Evolutionary conservation across 1,284 basidiomycete genomes (phyloP).

Genomic region (Irpex sp.): DNA sequence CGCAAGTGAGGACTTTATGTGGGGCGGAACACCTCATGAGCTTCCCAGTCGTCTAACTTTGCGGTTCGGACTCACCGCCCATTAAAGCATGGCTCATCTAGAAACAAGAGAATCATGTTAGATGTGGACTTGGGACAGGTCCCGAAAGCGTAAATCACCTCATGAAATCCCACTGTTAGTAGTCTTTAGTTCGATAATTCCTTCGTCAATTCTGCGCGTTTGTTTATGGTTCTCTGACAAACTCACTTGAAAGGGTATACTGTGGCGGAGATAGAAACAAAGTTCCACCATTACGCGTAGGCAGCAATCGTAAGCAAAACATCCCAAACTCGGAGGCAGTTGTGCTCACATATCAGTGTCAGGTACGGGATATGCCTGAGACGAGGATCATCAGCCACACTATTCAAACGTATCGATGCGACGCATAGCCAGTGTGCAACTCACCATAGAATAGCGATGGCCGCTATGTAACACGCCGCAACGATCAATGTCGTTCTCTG

Average conservation of each 20-base stretch:
- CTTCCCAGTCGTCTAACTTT: not conserved
- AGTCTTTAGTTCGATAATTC: slow-evolving; percentile 36
- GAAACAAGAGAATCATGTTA: slow-evolving; percentile 7
- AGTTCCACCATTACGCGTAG: slow-evolving; percentile 1
- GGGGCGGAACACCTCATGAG: not conserved
- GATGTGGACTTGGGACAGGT: slow-evolving; percentile 4
- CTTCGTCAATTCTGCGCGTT: slow-evolving; percentile 2
- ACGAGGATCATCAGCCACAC: not conserved
- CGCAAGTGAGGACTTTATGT: slow-evolving; percentile 75
- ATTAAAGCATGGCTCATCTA: slow-evolving; percentile 78
- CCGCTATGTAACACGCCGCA: slow-evolving; percentile 68
- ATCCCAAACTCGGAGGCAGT: not conserved
- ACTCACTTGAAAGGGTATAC: slow-evolving; percentile 92
- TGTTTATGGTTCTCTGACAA: slow-evolving; percentile 4
- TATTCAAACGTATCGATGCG: not conserved
- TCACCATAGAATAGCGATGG: slow-evolving; percentile 74
- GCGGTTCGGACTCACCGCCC: slow-evolving; percentile 20
- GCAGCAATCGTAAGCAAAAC: not conserved
- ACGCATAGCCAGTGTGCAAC: slow-evolving; percentile 19
- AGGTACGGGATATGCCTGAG: slow-evolving; percentile 78
- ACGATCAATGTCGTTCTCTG: slow-evolving; percentile 77
- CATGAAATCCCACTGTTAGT: slow-evolving; percentile 88
- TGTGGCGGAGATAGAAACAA: slow-evolving; percentile 23
- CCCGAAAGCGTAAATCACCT: slow-evolving; percentile 43
- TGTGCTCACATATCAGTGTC: slow-evolving; percentile 64